These are phyloP conservation scores for Bromus sterilis DNA, from an alignment of 176 grass and related monocot genomes.

Conservation along the genomic window DNA sequence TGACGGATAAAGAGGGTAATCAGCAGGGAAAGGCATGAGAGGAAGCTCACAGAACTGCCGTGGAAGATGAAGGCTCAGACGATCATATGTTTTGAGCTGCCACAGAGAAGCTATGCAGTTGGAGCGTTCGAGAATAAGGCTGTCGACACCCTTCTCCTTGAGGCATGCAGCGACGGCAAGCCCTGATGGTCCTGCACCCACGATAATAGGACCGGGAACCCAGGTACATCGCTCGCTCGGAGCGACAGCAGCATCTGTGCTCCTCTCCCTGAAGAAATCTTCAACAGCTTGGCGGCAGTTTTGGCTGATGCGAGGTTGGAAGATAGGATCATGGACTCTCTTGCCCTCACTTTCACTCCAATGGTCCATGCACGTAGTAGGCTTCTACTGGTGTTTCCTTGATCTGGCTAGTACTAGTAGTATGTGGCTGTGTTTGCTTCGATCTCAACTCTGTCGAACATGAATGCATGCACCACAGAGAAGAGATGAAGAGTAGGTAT, in stretches of 20 bases:
- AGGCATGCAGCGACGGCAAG: constrained; percentile 88
- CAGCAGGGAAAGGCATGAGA: constrained; percentile 66
- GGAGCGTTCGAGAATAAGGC: constrained; percentile 82
- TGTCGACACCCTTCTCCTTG: constrained; percentile 56
- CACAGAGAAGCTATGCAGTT: constrained; percentile 85
- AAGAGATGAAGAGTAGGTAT: constrained; percentile 16
- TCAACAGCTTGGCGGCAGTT: constrained; percentile 19
- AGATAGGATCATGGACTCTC: constrained; percentile 66
- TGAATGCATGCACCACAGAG: constrained; percentile 21
- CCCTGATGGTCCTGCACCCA: constrained; percentile 93
- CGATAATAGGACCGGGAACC: constrained; percentile 67
- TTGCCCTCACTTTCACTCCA: constrained; percentile 86
- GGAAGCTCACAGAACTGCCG: constrained; percentile 97
- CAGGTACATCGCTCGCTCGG: constrained; percentile 28
- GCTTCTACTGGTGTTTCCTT: constrained; percentile 28
- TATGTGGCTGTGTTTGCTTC: constrained; percentile 30
- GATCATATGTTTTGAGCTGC: constrained; percentile 85
- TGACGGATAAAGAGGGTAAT: constrained; percentile 74
- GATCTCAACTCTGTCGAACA: constrained; percentile 10
- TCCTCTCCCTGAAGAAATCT: constrained; percentile 10
- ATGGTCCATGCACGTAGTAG: constrained; percentile 34
- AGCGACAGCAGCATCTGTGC: background rate
- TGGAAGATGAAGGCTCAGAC: constrained; percentile 93
- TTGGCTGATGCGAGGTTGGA: constrained; percentile 33
- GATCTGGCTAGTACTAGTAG: constrained; percentile 30